These are phyloP conservation scores for Ogataea degrootiae DNA, from an alignment of 805 yeast genomes.

Conservation along the genomic window DNA sequence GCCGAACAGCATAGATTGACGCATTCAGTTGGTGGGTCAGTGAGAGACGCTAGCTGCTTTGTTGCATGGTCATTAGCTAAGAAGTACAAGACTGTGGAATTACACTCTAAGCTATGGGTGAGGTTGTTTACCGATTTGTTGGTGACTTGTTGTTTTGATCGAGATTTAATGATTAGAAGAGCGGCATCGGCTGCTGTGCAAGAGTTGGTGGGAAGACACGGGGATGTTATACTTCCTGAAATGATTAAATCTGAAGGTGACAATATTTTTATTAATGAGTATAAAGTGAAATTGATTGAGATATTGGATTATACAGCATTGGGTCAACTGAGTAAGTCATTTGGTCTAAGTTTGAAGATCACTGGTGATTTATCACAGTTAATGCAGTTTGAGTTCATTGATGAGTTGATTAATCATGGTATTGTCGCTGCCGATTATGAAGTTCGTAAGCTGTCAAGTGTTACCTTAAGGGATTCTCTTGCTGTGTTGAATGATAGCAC, in stretches of 20 bases:
- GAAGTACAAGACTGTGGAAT: slow-evolving; percentile 22
- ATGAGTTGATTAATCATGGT: slow-evolving; percentile 30
- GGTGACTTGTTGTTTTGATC: slow-evolving; percentile 59
- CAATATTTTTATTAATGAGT: slow-evolving; percentile 25
- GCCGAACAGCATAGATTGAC: slow-evolving; percentile 55
- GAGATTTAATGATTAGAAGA: slow-evolving; percentile 67
- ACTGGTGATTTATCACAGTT: slow-evolving; percentile 8
- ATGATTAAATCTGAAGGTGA: not conserved
- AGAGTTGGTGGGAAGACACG: slow-evolving; percentile 77
- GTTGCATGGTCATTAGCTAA: slow-evolving; percentile 74
- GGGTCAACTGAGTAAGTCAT: slow-evolving; percentile 40
- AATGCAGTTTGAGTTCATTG: slow-evolving; percentile 25
- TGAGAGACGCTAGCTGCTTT: slow-evolving; percentile 83
- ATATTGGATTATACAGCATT: slow-evolving; percentile 47
- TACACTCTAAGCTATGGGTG: slow-evolving; percentile 14
- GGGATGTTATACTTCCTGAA: slow-evolving; percentile 33
- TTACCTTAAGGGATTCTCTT: slow-evolving; percentile 27
- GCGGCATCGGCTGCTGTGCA: slow-evolving; percentile 87
- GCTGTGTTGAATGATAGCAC: not conserved
- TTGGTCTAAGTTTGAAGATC: slow-evolving; percentile 15
- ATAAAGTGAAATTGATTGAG: slow-evolving; percentile 52
- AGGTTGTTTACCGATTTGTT: slow-evolving; percentile 37
- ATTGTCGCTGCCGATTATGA: slow-evolving; percentile 37
- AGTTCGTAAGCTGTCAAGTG: slow-evolving; percentile 37
- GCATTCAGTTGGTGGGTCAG: slow-evolving; percentile 54